Base-by-base conservation (phyloP, 257 asterid species). In the Coffea canephora region DNA sequence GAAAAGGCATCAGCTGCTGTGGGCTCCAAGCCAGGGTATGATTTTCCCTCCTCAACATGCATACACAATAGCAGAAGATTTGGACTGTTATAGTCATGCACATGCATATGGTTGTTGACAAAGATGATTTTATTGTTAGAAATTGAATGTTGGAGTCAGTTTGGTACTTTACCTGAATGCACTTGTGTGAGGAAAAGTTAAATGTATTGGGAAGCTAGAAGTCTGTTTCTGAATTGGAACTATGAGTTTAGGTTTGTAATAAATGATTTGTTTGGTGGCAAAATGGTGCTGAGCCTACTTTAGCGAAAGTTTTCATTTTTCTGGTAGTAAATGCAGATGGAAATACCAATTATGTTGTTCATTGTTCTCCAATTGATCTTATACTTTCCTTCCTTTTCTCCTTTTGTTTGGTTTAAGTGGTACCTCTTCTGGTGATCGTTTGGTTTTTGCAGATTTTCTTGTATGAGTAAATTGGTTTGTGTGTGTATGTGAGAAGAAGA, bases 1-100 rank as follows among this genome's bases (percentile, higher is more conserved):
- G 92, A 86, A 34, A 85, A 75, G 73, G 88, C 65, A 77, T 34
- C 87, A 50, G 81, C 88, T 82, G 81, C 92, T 69, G 78, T 92
- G 48, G 76, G 89, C 78, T 86, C 93, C 80, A 92, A 88, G 83
- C 82, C 91, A 5, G 95, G 97, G 94, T 92, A 89, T 46, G 77
- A 80, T 78, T 59, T 80, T 65, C 62, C 76, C 74, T 83, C 31
- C 48, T 81, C 31, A 54, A n/a, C 59, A 21, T 65, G 27, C 59
- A 52, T 49, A 39, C 27, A 19, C 23, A 69, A 36, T 39, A 39
- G 43, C 43, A 39, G 50, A 23, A 5, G 14, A 8, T 14, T 31
- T 52, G 12, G 27, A 19, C 15, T 64, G 69, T 25, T 12, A 27
- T 64, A 3, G 6, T 25, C 69, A 79, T 45, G 36, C 13, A 19